Conservation (phyloP, 2,329 filamentous ascomycete genomes). For the Xylaria sp. region DNA sequence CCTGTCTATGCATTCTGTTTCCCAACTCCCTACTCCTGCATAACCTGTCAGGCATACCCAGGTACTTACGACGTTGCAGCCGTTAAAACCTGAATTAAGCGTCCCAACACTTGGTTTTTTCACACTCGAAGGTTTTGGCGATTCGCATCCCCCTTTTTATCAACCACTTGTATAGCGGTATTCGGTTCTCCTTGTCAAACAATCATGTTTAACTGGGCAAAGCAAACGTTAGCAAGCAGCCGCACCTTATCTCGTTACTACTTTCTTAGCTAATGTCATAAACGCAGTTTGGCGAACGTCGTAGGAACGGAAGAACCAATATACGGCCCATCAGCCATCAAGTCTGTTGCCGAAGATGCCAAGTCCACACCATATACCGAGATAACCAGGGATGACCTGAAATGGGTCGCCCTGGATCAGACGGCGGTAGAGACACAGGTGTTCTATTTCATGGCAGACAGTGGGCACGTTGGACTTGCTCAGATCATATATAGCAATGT, state of each 20-base stretch:
- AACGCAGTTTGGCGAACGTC: slow-evolving; percentile 74
- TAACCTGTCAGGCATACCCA: slow-evolving; percentile 11
- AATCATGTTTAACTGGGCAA: slow-evolving; percentile 92
- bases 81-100: slow-evolving; percentile 5
- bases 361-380: slow-evolving; percentile 83
- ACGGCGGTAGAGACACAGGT: slow-evolving; percentile 95
- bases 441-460: slow-evolving; percentile 89
- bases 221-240: slow-evolving; percentile 76
- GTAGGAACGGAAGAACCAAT: slow-evolving; percentile 96
- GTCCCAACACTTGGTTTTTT: slow-evolving; percentile 6
- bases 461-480: slow-evolving; percentile 78
- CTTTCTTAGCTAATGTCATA: slow-evolving; percentile 43
- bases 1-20: slow-evolving; percentile 13
- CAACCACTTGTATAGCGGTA: neutral
- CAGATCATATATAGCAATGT: slow-evolving; percentile 99
- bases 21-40: slow-evolving; percentile 32
- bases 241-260: slow-evolving; percentile 38
- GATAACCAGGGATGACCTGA: slow-evolving; percentile 78
- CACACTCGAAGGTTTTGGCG: neutral
- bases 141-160: neutral
- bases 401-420: slow-evolving; percentile 83
- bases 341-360: slow-evolving; percentile 84
- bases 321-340: slow-evolving; percentile 90
- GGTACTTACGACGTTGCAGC: slow-evolving; percentile 4
- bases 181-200: slow-evolving; percentile 46